Evolutionary conservation across 2,329 filamentous ascomycete genomes (phyloP), one percentile per base, ranked within the genome.

Genomic region (Aspergillus fischeri): DNA sequence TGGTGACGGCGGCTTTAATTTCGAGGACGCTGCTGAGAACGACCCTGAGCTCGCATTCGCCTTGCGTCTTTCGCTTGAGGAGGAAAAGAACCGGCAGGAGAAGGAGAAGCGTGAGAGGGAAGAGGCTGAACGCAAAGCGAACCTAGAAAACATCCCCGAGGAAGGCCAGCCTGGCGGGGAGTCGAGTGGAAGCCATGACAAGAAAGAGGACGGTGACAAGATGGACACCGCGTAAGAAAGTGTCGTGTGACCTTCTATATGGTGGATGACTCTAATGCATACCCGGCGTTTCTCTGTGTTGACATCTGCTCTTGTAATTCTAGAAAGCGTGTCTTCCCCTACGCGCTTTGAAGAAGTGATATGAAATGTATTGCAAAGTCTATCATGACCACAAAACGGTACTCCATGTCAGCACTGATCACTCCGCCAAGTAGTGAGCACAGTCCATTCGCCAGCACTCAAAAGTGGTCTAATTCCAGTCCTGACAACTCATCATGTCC

Each of bases 41-140:
- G 94, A 99, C 71, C 94, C 94, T 3, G 94, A 99, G 75, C 80
- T 99, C 70, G 94, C 94, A 24, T 85, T 99, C 65, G 94, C 94
- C 53, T 80, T 99, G 72, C 87, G 94, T 62, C 96, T 99, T 91
- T 96, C 91, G 76, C 91, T 96, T 84, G 94, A 99, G 74, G 94
- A 99, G 73, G 94, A 99, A 77, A 95, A 95, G 80, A 92, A 92
- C 60, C 83, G 94, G 68, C 88, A 95, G 76, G 92, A 96, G 74
- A 91, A 91, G 77, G 86, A 89, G 70, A 90, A 88, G 66, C 86
- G 87, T 67, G 86, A 91, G 62, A 88, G 90, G 65, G 88, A 90
- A 65, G 84, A 82, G 65, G 83, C 85, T 47, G 83, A 89, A 54
- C 85, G 86, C 65, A 93, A 92, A 79, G 85, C 85, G 47, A 85